Percentiles rank a stretch among this genome's conserved stretches.
Conservation (phyloP, 495 filamentous ascomycete genomes). For the Penicillium cinerascens region DNA sequence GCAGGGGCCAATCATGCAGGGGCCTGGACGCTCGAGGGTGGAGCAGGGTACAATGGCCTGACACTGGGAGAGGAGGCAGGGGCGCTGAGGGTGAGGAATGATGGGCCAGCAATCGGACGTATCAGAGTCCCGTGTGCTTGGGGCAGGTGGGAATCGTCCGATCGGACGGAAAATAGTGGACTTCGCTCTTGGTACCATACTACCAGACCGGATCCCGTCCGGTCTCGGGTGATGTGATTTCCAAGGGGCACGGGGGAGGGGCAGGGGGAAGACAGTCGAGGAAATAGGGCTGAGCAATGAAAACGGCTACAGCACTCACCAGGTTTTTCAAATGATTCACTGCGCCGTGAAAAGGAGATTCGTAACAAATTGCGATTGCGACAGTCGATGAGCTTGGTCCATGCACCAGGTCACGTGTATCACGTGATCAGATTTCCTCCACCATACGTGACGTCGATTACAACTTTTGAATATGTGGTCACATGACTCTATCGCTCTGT, state of each 20-base stretch:
- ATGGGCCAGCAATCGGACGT: constrained; percentile 16
- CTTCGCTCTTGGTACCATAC: constrained; percentile 9
- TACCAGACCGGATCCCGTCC: constrained; percentile 3
- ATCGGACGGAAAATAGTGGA: constrained; percentile 22
- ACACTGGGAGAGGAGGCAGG: constrained; percentile 24
- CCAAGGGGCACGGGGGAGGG: background rate
- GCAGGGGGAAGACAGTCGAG: background rate
- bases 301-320: constrained; percentile 4
- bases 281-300: background rate
- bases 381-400: constrained; percentile 11
- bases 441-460: background rate
- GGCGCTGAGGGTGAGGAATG: constrained; percentile 18
- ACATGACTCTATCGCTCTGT: background rate
- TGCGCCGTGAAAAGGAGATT: background rate
- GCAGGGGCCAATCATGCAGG: constrained; percentile 34
- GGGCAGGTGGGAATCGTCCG: constrained; percentile 18
- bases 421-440: background rate
- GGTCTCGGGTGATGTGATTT: constrained; percentile 13
- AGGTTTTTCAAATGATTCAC: background rate
- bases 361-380: background rate
- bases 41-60: constrained; percentile 39
- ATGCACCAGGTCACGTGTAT: background rate
- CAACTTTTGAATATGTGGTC: background rate
- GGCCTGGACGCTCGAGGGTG: constrained; percentile 27
- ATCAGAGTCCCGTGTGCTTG: constrained; percentile 12